phyloP scores from a whole-genome alignment of 73 alveolate species.

The Stentor roeselii region DNA sequence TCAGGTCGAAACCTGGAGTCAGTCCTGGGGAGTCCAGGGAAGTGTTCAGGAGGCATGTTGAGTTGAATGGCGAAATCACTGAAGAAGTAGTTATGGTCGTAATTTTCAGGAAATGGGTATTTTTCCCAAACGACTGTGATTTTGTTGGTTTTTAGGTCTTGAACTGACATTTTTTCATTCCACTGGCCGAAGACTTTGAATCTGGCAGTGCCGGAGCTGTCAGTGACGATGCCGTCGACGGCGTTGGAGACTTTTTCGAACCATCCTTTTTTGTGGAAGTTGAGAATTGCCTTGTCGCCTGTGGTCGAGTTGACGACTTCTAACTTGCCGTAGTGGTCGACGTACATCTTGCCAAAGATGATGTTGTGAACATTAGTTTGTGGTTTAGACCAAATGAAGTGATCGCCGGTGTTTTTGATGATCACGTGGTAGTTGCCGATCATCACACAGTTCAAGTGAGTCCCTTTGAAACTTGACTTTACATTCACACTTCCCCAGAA shows the following conservation, averaged over 20 bases:
- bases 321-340: too few relatives aligned
- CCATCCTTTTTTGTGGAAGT: background rate
- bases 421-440: background rate
- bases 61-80: background rate
- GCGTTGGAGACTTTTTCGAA: background rate
- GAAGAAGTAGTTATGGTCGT: background rate
- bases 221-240: background rate
- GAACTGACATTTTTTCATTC: background rate
- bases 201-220: background rate
- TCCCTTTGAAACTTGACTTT: background rate
- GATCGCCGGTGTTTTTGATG: background rate
- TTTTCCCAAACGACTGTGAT: background rate
- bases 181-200: background rate
- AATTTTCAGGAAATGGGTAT: background rate
- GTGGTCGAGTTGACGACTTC: too few relatives aligned
- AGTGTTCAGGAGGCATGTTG: too few relatives aligned
- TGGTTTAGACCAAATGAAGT: background rate
- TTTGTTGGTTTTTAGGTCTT: background rate
- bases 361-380: background rate
- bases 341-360: too few relatives aligned
- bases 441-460: background rate
- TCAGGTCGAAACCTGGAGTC: background rate
- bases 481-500: conserved; percentile 14
- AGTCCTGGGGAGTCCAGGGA: background rate
- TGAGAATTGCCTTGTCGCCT: too few relatives aligned